Percentiles rank a stretch among this genome's conserved stretches.
These are phyloP conservation scores for Aspergillus flavus DNA, from an alignment of 2,329 filamentous ascomycete genomes.

Conservation along the genomic window DNA sequence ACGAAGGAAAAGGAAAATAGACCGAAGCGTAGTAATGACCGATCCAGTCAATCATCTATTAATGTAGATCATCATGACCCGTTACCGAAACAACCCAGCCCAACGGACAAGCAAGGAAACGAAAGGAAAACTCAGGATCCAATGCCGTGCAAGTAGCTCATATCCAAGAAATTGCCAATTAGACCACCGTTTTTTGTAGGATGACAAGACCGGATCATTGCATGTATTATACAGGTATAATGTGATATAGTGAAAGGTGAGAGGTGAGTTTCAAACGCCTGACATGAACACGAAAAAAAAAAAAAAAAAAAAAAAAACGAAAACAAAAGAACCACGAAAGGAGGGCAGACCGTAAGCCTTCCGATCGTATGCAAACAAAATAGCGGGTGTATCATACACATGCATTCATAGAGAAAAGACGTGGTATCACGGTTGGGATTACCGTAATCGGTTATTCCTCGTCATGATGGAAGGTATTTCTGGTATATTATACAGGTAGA, in stretches of 20 bases:
- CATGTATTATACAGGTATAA: constrained; percentile 34
- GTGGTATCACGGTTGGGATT: constrained; percentile 11
- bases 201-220: constrained; percentile 19
- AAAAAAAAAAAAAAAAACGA: constrained; percentile 13
- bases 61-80: constrained; percentile 11
- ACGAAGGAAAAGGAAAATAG: background rate
- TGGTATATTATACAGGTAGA: constrained; percentile 40
- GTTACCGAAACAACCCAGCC: constrained; percentile 4
- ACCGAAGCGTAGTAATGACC: background rate
- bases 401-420: constrained; percentile 32
- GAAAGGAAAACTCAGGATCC: constrained; percentile 14
- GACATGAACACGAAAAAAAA: constrained; percentile 12
- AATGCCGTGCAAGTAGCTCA: constrained; percentile 15
- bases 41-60: constrained; percentile 15
- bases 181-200: constrained; percentile 11
- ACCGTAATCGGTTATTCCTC: constrained; percentile 23
- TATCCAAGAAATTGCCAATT: constrained; percentile 9
- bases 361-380: constrained; percentile 29
- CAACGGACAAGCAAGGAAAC: constrained; percentile 1
- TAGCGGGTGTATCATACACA: constrained; percentile 37
- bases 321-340: constrained; percentile 22
- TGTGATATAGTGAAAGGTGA: constrained; percentile 33
- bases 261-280: constrained; percentile 28
- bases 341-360: constrained; percentile 34
- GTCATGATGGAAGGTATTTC: constrained; percentile 29